Base-by-base conservation (phyloP, 768 basidiomycete genomes). In the Cantharellus anzutake region DNA sequence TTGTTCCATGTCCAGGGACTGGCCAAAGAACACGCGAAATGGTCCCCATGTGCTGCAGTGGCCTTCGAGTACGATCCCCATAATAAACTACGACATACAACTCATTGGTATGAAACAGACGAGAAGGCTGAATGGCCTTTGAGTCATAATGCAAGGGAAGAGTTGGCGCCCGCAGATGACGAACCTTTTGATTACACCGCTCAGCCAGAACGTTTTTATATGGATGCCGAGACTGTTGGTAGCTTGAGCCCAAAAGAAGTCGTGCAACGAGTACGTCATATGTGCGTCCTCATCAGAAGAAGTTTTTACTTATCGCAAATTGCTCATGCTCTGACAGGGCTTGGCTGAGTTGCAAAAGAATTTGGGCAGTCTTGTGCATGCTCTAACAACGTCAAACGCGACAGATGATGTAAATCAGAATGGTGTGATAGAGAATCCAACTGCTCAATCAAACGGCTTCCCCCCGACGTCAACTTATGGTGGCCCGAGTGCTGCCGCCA, bases 11-110 rank as follows among this genome's bases (percentile, higher is more conserved):
- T 41, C 35, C 66, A 97, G 94, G 94, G 94, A 48, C 84, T 96
- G 61, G 91, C 94, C 2, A 97, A 97, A 74, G 91, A 96, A 69
- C 96, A 99, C 68, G 92, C 96, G 7, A 99, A 99, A 72, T 99
- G 94, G 90, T 94, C 91, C 0, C 94, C 96, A 7, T 87, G 92
- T 62, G 86, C 91, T 1, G 91, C 96, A 4, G 83, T 99, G 16
- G 81, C 84, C 4, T 98, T 94, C 64, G 96, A 99, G 73, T 99
- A 99, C 63, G 96, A 99, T 70, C 96, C 96, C 7, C 79, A 97
- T 75, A 99, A 99, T 73, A 91, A 91, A 70, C 76, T 99, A 40
- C 81, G 92, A 58, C 96, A 99, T 71, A 98, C 96, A 2, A 81
- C 85, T 2, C 81, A 96, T 70, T 98, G 96, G 96, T 89, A 76